Percentiles rank a stretch among this genome's conserved stretches.
These are phyloP conservation scores for Myxozyma sirexii DNA, from an alignment of 805 yeast genomes.

Conservation along the genomic window DNA sequence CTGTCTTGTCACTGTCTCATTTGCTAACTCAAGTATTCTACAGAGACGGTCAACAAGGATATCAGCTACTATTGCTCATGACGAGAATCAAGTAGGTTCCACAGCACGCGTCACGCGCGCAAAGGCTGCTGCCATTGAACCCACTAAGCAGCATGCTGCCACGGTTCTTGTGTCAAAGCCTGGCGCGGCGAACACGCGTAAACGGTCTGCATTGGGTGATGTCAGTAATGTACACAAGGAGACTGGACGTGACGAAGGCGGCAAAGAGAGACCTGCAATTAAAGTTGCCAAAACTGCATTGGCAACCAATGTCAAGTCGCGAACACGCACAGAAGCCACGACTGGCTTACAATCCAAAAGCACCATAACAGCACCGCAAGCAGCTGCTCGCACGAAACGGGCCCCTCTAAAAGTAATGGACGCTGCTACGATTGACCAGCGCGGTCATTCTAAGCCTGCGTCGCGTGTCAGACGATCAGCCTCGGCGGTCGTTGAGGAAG, in stretches of 20 bases:
- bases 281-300: constrained; percentile 26
- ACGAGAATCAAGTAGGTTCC: constrained; percentile 28
- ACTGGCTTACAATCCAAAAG: constrained; percentile 10
- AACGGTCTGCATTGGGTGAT: constrained; percentile 44
- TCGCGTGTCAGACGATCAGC: not conserved
- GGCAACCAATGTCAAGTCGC: constrained; percentile 23
- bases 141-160: not conserved
- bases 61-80: constrained; percentile 28
- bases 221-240: constrained; percentile 41
- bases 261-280: constrained; percentile 19
- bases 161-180: constrained; percentile 19
- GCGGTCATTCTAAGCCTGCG: not conserved
- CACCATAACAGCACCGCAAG: not conserved
- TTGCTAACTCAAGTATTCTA: not conserved
- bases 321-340: constrained; percentile 4
- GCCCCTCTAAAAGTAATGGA: constrained; percentile 19
- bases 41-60: constrained; percentile 33
- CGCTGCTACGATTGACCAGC: constrained; percentile 10
- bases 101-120: constrained; percentile 33
- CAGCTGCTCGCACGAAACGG: constrained; percentile 20
- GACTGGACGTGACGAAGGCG: constrained; percentile 11
- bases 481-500: constrained; percentile 5
- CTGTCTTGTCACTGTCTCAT: not conserved
- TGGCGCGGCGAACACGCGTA: constrained; percentile 31
- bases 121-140: constrained; percentile 24